A percentile compares a stretch with the other conserved stretches of the same genome.
These are phyloP conservation scores for Coprinopsis cinerea DNA, from an alignment of 768 basidiomycete genomes.

Conservation along the genomic window DNA sequence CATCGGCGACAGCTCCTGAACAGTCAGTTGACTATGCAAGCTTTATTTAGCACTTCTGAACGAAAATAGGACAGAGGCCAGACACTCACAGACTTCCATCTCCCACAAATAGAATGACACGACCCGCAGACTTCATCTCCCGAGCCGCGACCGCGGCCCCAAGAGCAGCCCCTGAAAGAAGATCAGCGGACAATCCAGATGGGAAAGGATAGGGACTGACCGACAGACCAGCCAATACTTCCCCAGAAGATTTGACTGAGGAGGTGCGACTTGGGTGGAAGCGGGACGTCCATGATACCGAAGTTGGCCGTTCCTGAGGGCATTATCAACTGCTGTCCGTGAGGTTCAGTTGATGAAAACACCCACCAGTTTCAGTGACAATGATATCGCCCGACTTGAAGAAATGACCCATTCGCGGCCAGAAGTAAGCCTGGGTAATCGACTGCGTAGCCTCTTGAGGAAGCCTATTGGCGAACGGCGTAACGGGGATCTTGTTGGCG, in stretches of 20 bases:
- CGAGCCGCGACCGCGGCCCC: constrained; percentile 78
- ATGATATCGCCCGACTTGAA: constrained; percentile 72
- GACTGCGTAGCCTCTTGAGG: constrained; percentile 44
- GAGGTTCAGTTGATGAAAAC: background rate
- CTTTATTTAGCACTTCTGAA: constrained; percentile 2
- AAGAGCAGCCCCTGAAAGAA: constrained; percentile 40
- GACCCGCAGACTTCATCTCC: constrained; percentile 50
- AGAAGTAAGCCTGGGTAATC: constrained; percentile 79
- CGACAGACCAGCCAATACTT: constrained; percentile 86
- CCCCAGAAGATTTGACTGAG: constrained; percentile 85
- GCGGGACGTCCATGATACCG: constrained; percentile 74
- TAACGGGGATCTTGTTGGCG: constrained; percentile 42
- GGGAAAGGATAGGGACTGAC: constrained; percentile 27
- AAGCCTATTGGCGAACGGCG: constrained; percentile 34
- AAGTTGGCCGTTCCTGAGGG: constrained; percentile 67
- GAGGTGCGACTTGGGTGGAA: constrained; percentile 65
- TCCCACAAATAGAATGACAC: constrained; percentile 82
- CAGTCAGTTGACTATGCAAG: constrained; percentile 56
- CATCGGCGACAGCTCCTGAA: constrained; percentile 86
- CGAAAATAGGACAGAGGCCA: constrained; percentile 6
- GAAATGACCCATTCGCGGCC: constrained; percentile 73
- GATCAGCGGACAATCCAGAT: background rate
- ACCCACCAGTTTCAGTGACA: constrained; percentile 76
- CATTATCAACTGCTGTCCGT: too few relatives aligned
- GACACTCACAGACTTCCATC: constrained; percentile 69